A percentile compares a stretch with the other conserved stretches of the same genome.
phyloP scores from a whole-genome alignment of 2,329 filamentous ascomycete genomes.

The Cladophialophora bantiana region DNA sequence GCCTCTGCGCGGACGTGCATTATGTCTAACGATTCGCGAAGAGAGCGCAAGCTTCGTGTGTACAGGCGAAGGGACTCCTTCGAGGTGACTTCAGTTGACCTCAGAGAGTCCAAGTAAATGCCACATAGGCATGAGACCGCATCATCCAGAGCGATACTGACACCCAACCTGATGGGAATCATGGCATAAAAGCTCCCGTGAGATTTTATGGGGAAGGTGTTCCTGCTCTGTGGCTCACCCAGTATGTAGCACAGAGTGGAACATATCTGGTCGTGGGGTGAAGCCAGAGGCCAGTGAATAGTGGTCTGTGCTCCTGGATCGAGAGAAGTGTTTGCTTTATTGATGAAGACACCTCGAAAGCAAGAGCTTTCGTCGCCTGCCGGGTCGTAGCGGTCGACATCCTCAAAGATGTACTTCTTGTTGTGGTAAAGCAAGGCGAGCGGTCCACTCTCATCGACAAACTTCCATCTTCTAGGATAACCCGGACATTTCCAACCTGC shows the following conservation, averaged over 20 bases:
- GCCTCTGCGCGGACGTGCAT: slow-evolving; percentile 14
- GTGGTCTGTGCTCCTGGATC: neutral
- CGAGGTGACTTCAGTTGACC: neutral
- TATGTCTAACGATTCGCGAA: slow-evolving; percentile 9
- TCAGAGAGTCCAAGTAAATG: slow-evolving; percentile 12
- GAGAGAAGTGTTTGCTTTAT: neutral
- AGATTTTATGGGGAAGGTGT: slow-evolving; percentile 16
- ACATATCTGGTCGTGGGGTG: slow-evolving; percentile 5
- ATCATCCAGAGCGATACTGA: slow-evolving; percentile 14
- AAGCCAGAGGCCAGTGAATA: slow-evolving; percentile 8
- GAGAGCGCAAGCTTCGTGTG: slow-evolving; percentile 12
- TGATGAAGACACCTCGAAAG: neutral
- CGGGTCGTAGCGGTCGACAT: neutral
- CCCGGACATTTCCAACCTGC: slow-evolving; percentile 27
- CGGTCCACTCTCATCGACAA: slow-evolving; percentile 19
- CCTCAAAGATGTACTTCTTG: slow-evolving; percentile 25
- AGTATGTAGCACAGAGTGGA: slow-evolving; percentile 16
- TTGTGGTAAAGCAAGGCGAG: slow-evolving; percentile 15
- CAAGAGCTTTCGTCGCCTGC: neutral
- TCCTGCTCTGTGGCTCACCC: slow-evolving; percentile 6
- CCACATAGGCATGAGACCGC: slow-evolving; percentile 22
- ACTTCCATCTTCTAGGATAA: slow-evolving; percentile 25
- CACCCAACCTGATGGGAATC: slow-evolving; percentile 10
- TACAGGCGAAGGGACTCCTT: slow-evolving; percentile 14
- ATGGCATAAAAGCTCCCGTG: slow-evolving; percentile 21